Percentiles rank a stretch among this genome's conserved stretches.
Evolutionary conservation across 208 protist species (phyloP).

Genomic region (Acanthamoeba lenticulata): DNA sequence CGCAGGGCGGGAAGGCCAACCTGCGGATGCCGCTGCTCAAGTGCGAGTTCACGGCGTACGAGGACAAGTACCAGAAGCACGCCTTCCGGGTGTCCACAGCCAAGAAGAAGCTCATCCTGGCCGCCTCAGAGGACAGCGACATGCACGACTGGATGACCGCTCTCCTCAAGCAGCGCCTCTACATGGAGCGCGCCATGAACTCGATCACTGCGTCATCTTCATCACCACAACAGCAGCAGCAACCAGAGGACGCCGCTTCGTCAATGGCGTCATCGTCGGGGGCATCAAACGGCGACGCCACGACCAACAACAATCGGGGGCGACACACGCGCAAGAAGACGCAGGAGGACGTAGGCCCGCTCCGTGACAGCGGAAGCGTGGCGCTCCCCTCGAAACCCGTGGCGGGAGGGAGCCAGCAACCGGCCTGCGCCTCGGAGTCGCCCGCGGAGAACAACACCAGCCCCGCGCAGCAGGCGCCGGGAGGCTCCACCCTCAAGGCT

Average conservation of each 20-base stretch:
- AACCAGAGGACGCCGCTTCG: too few species aligned
- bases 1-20: not conserved
- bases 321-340: not conserved
- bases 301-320: not conserved
- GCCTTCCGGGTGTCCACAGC: not conserved
- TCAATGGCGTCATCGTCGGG: not conserved
- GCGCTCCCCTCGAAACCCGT: too few species aligned
- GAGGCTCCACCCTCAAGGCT: too few species aligned
- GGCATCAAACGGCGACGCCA: too few species aligned
- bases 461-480: not conserved
- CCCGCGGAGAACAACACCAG: not conserved
- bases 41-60: not conserved
- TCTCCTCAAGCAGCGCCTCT: not conserved
- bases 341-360: not conserved
- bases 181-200: not conserved
- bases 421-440: not conserved
- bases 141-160: conserved; percentile 9
- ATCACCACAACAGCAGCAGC: not conserved
- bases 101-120: conserved; percentile 1
- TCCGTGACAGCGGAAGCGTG: too few species aligned
- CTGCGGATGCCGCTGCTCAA: not conserved
- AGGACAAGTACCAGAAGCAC: not conserved
- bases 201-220: not conserved
- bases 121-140: not conserved
- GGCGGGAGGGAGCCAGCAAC: too few species aligned